A percentile compares a stretch with the other conserved stretches of the same genome.
Evolutionary conservation across 768 basidiomycete species (phyloP).

Genomic region (Phanerochaete sordida): DNA sequence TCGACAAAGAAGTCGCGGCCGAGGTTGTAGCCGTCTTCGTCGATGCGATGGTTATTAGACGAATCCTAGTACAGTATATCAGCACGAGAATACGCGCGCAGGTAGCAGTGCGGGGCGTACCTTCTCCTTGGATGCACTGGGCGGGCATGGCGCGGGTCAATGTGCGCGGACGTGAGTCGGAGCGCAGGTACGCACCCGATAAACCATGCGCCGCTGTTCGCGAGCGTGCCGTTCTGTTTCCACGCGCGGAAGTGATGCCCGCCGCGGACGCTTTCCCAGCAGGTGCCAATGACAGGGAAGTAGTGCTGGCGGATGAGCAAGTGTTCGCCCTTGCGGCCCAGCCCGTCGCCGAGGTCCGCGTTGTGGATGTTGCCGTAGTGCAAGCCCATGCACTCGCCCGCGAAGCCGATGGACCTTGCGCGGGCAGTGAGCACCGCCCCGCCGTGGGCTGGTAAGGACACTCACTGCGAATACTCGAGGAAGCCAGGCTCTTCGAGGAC

Average conservation of each 20-base stretch:
- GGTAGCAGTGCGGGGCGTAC: slow-evolving; percentile 25
- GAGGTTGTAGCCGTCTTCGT: slow-evolving; percentile 75
- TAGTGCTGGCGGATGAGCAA: slow-evolving; percentile 78
- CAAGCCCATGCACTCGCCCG: slow-evolving; percentile 77
- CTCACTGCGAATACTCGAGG: slow-evolving; percentile 63
- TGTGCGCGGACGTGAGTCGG: background rate
- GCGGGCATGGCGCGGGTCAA: background rate
- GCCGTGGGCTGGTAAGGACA: background rate
- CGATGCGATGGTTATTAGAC: slow-evolving; percentile 66
- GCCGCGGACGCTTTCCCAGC: slow-evolving; percentile 84
- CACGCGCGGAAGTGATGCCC: slow-evolving; percentile 89
- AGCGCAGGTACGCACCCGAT: slow-evolving; percentile 52
- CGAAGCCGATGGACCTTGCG: slow-evolving; percentile 73
- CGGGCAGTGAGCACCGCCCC: background rate
- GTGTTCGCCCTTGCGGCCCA: slow-evolving; percentile 62
- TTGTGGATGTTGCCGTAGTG: slow-evolving; percentile 73
- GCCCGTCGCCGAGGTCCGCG: slow-evolving; percentile 83
- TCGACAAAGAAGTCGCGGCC: slow-evolving; percentile 79
- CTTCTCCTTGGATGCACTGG: slow-evolving; percentile 72
- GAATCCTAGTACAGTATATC: slow-evolving; percentile 40
- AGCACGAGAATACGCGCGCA: background rate
- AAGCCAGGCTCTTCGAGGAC: slow-evolving; percentile 75
- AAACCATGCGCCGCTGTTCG: slow-evolving; percentile 80
- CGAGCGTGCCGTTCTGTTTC: slow-evolving; percentile 79
- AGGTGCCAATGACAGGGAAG: slow-evolving; percentile 76